Evolutionary conservation across 306 rosid species (phyloP).

Genomic region (Prunus persica): Prunus_persica_NCBIv2 NC_034015.1:12602001-12602500

Average conservation of each 20-base stretch:
- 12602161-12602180: not conserved
- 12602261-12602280: constrained; percentile 55
- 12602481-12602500: not conserved
- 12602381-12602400: not conserved
- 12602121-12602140: not conserved
- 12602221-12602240: constrained; percentile 41
- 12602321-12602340: constrained; percentile 90
- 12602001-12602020: constrained; percentile 82
- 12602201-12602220: not conserved
- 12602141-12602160: not conserved
- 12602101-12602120: not conserved
- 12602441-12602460: not conserved
- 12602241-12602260: constrained; percentile 65
- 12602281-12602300: constrained; percentile 85
- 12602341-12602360: constrained; percentile 1
- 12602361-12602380: not conserved
- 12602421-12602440: not conserved
- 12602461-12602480: not conserved
- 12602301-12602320: constrained; percentile 86
- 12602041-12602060: constrained; percentile 86
- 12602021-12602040: constrained; percentile 82
- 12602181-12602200: not conserved
- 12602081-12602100: not conserved
- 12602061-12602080: constrained; percentile 38
- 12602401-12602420: not conserved